phyloP scores from a whole-genome alignment of 108 stramenopile species.

The Craspedostauros australis region DNA sequence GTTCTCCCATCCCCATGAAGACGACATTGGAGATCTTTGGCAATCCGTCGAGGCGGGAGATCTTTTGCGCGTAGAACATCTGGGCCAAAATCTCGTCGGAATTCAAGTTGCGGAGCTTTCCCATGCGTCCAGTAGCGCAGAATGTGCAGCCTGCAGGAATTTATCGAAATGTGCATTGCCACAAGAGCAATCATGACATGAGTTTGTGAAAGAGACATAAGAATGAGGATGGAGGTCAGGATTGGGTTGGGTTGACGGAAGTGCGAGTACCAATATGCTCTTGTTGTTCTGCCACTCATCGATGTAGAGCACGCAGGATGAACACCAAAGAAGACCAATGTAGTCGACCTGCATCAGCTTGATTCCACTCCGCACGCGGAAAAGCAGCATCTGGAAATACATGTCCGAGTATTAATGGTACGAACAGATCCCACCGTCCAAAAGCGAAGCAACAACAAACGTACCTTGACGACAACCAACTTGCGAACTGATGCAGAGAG shows the following conservation, averaged over 20 bases:
- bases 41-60: constrained; percentile 39
- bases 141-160: constrained; percentile 56
- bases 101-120: constrained; percentile 54
- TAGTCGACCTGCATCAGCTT: not conserved
- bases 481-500: constrained; percentile 74
- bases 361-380: not conserved
- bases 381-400: not conserved
- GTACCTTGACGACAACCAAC: constrained; percentile 81
- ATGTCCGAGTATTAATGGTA: no score
- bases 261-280: no score
- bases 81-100: constrained; percentile 78
- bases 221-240: not conserved
- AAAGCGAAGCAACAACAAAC: not conserved
- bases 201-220: not conserved
- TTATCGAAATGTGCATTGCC: not conserved
- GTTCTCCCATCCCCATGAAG: constrained; percentile 93
- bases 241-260: no score
- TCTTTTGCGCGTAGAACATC: constrained; percentile 63
- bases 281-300: no score
- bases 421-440: no score
- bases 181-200: not conserved
- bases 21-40: constrained; percentile 46
- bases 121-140: constrained; percentile 85
- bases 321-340: no score
- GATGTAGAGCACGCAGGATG: no score